Evolutionary conservation across 75 land plant genomes (phyloP).

Genomic region (Selaginella moellendorffii): DNA sequence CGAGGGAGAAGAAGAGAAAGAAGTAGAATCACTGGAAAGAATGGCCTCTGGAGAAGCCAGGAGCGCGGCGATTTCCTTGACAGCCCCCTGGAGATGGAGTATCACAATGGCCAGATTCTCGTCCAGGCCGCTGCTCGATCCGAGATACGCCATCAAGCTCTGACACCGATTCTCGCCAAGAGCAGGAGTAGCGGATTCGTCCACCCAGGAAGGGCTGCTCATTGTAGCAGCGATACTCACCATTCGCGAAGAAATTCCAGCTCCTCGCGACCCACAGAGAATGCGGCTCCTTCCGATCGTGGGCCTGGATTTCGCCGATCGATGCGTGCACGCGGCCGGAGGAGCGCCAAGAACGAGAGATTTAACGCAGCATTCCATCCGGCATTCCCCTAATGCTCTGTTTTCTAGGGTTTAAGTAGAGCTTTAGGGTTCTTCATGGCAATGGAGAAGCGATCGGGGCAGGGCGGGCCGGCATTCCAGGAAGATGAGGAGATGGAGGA

Average conservation of each 20-base stretch:
- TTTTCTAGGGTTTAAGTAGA: neutral
- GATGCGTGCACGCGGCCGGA: no score
- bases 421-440: neutral
- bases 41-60: constrained; percentile 68
- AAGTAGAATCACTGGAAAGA: constrained; percentile 19
- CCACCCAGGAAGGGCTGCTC: no score
- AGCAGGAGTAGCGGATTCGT: no score
- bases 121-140: constrained; percentile 31
- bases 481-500: constrained; percentile 70
- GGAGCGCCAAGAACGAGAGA: no score
- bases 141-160: neutral
- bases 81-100: constrained; percentile 67
- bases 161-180: no score
- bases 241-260: no score
- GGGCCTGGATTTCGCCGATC: no score
- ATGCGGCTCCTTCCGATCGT: no score
- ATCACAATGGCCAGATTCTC: constrained; percentile 60
- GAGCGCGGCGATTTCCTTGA: constrained; percentile 67
- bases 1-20: neutral
- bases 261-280: no score
- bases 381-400: no score
- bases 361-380: no score
- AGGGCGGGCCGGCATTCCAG: constrained; percentile 21
- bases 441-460: constrained; percentile 13
- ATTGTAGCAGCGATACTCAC: no score